Evolutionary conservation across 768 basidiomycete genomes (phyloP), one percentile per base, ranked within the genome.

Genomic region (Harrya chromipes): DNA sequence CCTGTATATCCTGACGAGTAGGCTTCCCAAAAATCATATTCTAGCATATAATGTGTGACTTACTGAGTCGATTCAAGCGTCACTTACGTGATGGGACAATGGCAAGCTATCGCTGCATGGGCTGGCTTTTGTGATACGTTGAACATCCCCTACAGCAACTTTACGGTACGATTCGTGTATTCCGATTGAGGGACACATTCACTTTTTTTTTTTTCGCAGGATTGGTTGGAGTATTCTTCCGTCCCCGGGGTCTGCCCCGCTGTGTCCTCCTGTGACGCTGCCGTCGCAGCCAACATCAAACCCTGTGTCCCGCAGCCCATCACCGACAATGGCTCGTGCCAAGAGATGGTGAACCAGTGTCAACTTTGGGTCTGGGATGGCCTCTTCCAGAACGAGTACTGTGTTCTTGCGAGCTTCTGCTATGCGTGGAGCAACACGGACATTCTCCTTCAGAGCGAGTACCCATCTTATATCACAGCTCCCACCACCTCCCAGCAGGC

Each of bases 371-470:
- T 60, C 2, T 47, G 54, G 8, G 16, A 38, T 14, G 60, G 61
- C 11, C 51, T 63, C 6, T 61, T 61, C 58, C 61, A 60, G 40
- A 63, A 63, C 47, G 61, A 57, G 20, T 52, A 23, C 21, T 60
- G 60, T 23, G 58, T 61, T 9, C 60, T 61, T 27, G 61, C 54
- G 5, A 61, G 61, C 39, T 54, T 63, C 40, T 61, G 60, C 31
- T 61, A 60, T 14, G 58, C 61, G 2, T 55, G 55, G 58, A 60
- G 52, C 31, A 48, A 47, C 46, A 60, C 60, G 3, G 49, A 61
- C 17, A 58, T 63, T 7, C 49, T 60, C 8, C 52, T 61, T 35
- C n/a, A 37, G 17, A 7, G 56, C 9, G 43, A 48, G 27, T 61
- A 61, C 43, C 60, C 58, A 8, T 31, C 51, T 0, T 43, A 49